phyloP scores from a whole-genome alignment of 176 grass and related monocot species.

The Musa itinerans region DNA sequence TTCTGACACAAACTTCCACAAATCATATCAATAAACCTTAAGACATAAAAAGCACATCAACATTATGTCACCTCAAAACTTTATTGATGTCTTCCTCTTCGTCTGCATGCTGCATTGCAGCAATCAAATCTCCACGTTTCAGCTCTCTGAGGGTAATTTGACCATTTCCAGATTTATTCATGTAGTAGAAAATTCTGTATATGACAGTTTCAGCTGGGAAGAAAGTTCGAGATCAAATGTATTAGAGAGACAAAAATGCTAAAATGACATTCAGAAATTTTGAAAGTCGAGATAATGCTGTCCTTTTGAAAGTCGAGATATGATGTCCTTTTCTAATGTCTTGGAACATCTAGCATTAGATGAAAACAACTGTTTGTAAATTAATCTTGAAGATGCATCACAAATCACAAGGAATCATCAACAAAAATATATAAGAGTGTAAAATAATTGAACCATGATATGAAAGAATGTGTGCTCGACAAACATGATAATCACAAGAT shows the following conservation, averaged over 20 bases:
- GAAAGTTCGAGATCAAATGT: slow-evolving; percentile 1
- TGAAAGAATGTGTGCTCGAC: no score
- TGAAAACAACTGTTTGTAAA: no score
- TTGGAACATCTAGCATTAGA: no score
- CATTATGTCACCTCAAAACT: slow-evolving; percentile 70
- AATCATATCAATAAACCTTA: slow-evolving; percentile 7
- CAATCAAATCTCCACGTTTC: slow-evolving; percentile 94
- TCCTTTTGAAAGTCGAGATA: not conserved
- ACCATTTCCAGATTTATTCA: slow-evolving; percentile 96
- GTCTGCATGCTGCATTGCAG: slow-evolving; percentile 93
- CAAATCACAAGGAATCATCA: no score
- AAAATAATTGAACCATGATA: no score
- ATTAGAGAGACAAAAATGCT: not conserved
- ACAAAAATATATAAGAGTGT: no score
- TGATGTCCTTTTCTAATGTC: no score
- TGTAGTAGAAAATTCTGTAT: slow-evolving; percentile 99
- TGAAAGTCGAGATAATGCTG: not conserved
- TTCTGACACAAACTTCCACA: not conserved
- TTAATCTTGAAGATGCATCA: no score
- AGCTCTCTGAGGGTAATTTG: slow-evolving; percentile 83
- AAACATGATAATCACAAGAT: no score
- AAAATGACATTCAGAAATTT: not conserved
- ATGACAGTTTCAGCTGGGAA: slow-evolving; percentile 93
- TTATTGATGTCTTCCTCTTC: slow-evolving; percentile 99
- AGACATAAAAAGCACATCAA: not conserved